phyloP scores from a whole-genome alignment of 495 filamentous ascomycete species.

The Parathielavia appendiculata region DNA sequence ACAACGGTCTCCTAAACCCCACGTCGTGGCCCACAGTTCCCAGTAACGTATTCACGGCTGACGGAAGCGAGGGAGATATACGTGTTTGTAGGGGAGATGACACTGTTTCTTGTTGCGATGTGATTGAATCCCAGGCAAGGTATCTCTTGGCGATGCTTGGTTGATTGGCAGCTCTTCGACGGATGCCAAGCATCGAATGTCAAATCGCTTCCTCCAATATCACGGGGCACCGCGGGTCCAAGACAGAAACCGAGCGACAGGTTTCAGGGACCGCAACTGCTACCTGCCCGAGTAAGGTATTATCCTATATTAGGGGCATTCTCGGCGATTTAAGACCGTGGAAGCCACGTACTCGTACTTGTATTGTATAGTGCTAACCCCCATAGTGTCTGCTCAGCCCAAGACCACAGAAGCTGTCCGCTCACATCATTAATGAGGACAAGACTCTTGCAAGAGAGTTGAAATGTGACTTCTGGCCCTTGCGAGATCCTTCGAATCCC shows the following conservation, averaged over 20 bases:
- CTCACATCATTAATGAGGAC: no score
- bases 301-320: no score
- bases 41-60: neutral
- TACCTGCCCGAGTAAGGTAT: no score
- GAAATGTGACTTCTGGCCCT: no score
- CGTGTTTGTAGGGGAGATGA: neutral
- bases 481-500: no score
- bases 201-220: neutral
- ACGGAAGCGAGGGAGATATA: neutral
- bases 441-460: no score
- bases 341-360: no score
- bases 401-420: no score
- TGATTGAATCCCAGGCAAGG: conserved; percentile 1
- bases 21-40: neutral
- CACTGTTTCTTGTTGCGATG: conserved; percentile 1
- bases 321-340: neutral
- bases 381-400: no score
- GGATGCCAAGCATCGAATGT: conserved; percentile 5
- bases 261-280: neutral
- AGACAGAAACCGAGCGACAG: no score
- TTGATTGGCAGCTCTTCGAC: neutral
- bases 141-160: conserved; percentile 15
- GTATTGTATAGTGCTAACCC: no score
- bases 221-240: no score
- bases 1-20: conserved; percentile 10